Evolutionary conservation across 495 filamentous ascomycete species (phyloP), one percentile per base, ranked within the genome.

Genomic region (Daldinia grandis): DNA sequence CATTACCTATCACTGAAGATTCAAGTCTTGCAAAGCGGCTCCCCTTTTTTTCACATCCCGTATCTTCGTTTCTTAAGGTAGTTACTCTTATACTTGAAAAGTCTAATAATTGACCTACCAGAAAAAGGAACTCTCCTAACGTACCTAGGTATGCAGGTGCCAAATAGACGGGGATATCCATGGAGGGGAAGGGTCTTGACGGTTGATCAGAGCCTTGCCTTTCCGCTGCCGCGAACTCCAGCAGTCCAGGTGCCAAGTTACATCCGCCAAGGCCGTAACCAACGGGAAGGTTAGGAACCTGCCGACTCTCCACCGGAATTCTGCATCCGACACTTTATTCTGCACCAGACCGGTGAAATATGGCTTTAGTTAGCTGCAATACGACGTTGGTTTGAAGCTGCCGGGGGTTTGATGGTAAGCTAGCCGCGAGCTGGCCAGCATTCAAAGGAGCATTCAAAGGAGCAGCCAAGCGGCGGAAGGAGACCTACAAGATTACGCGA

Each of bases 331-430:
- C 28, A 21, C 12, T 6, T 27, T 25, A 14, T 42, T 30, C 28
- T 27, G 44, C 19, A 17, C 42, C 14, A 15, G 27, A 24, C 40
- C 40, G 60, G 60, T 49, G 55, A 59, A 33, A n/a, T n/a, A 37
- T 12, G 30, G 62, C 50, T 10, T 62, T 40, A 31, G 25, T 30
- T 40, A 24, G 8, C 35, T 64, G 47, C 60, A 37, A 57, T 69
- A 57, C 60, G 35, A 64, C 60, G 28, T 58, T 17, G 61, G 54
- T 38, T 64, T 30, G 47, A 59, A 33, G 61, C 7, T 40, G 24
- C 21, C 2, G 35, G 59, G 42, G 51, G 49, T 54, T 24, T 37
- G 28, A 47, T 0, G 50, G 38, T 68, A 62, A 58, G 65, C 30
- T 51, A 49, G 10, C 33, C 53, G 38, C 10, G 53, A 40, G 44